These are phyloP conservation scores for Torulaspora pretoriensis DNA, from an alignment of 1,139 yeast species.

Conservation along the genomic window DNA sequence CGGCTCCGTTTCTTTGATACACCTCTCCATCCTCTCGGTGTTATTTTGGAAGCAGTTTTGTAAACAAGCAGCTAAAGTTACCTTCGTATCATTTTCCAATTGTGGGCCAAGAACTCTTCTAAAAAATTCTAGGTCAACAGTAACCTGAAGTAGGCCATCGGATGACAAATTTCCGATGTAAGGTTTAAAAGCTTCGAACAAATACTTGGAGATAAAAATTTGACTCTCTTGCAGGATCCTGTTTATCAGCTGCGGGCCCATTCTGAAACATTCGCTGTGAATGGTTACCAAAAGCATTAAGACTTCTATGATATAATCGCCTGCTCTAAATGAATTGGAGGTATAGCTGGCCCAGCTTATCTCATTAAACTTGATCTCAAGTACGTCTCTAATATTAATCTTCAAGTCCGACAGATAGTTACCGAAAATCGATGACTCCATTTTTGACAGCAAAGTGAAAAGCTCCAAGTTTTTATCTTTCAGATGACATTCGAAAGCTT, in stretches of 20 bases:
- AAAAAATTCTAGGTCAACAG: slow-evolving; percentile 41
- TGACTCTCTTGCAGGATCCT: slow-evolving; percentile 46
- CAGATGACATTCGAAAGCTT: slow-evolving; percentile 43
- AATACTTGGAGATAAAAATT: slow-evolving; percentile 42
- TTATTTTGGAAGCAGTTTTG: slow-evolving; percentile 37
- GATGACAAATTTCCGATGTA: slow-evolving; percentile 35
- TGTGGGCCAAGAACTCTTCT: slow-evolving; percentile 31
- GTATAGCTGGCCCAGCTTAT: slow-evolving; percentile 44
- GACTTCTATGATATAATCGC: slow-evolving; percentile 49
- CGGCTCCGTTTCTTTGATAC: slow-evolving; percentile 33
- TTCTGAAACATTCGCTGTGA: slow-evolving; percentile 48
- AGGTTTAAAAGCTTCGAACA: slow-evolving; percentile 45
- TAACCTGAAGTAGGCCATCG: slow-evolving; percentile 38
- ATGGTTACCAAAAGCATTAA: slow-evolving; percentile 50
- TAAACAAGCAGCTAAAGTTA: slow-evolving; percentile 32
- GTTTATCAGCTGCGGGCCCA: slow-evolving; percentile 45
- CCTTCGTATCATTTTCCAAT: slow-evolving; percentile 33
- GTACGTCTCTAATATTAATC: slow-evolving; percentile 43
- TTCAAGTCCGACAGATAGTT: slow-evolving; percentile 50
- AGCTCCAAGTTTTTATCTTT: slow-evolving; percentile 42
- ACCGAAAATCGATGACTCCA: slow-evolving; percentile 51
- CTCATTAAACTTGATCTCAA: slow-evolving; percentile 46
- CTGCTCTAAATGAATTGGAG: slow-evolving; percentile 41
- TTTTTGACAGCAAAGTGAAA: slow-evolving; percentile 43
- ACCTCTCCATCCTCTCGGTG: slow-evolving; percentile 27